Evolutionary conservation across 805 yeast species (phyloP), one percentile per base, ranked within the genome.

Genomic region (Yarrowia porcina): DNA sequence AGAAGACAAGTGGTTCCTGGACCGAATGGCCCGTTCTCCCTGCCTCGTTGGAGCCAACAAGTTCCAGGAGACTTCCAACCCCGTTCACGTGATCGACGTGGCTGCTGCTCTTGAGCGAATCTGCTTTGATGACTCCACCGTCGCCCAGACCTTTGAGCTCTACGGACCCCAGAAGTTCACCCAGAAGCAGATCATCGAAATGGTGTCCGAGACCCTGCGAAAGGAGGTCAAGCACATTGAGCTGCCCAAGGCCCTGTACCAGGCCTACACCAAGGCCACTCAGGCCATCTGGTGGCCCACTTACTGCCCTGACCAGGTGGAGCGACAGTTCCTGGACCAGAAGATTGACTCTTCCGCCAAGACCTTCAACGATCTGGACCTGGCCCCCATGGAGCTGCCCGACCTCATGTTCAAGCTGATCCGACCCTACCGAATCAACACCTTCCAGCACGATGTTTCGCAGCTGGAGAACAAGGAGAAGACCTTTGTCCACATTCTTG

Each of bases 121-220:
- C 68, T 92, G 89, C 10, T 89, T 77, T 73, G 92, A 90, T 72
- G 96, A 90, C 74, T 77, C 89, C 61, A 89, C 96, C 20, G 80
- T 80, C 13, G 96, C 96, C 65, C 81, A 87, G 74, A 80, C 86
- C 57, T 90, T 75, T 74, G 96, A 90, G 76, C 80, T 90, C 66
- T 79, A 76, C 69, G 96, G 96, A 12, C 82, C 85, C n/a, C 88
- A 88, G 73, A 78, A 80, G 69, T 82, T 84, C 73, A 72, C 86
- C 11, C 79, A 81, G 69, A 74, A 75, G 64, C 89, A 89, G 72
- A 80, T 90, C 66, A 82, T 90, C 75, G 86, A 84, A 70, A 78
- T 87, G 84, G 80, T 89, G 67, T 84, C 85, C 72, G 83, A 84
- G 66, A 82, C 83, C 66, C 84, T 87, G 17, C 74, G 73, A 67